Conservation (phyloP, 805 yeast genomes). For the Lipomyces japonicus region DNA sequence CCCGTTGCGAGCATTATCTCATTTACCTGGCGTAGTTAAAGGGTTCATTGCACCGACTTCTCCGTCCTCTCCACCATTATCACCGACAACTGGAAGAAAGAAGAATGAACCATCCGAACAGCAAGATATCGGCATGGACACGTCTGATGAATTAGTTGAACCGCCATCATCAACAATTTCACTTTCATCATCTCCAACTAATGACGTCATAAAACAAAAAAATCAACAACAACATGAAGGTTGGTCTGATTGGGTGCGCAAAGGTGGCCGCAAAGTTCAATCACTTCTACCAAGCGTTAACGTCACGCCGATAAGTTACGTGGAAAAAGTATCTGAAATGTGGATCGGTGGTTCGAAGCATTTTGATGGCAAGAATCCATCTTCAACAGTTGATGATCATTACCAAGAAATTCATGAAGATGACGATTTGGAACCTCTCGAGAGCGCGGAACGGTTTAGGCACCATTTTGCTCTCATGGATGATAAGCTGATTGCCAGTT, state of each 20-base stretch:
- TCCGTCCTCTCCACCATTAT: neutral
- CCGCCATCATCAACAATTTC: neutral
- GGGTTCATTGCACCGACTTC: neutral
- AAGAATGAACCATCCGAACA: neutral
- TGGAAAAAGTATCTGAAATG: conserved; percentile 43
- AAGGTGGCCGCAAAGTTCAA: conserved; percentile 26
- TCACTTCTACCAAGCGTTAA: conserved; percentile 13
- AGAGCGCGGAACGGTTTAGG: conserved; percentile 57
- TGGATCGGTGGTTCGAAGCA: conserved; percentile 65
- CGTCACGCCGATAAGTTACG: conserved; percentile 17
- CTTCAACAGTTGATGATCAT: conserved; percentile 45
- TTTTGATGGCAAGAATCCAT: conserved; percentile 41
- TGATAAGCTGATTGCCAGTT: conserved; percentile 56
- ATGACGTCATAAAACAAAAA: neutral
- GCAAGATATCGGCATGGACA: conserved; percentile 4
- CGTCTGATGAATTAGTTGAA: conserved; percentile 20
- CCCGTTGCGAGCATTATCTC: conserved; percentile 1
- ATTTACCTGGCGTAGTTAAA: neutral
- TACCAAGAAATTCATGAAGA: conserved; percentile 46
- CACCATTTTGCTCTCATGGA: conserved; percentile 61
- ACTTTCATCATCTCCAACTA: conserved; percentile 2
- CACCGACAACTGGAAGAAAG: neutral
- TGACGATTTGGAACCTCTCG: conserved; percentile 20
- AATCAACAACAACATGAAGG: conserved; percentile 10
- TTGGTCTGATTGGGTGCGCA: conserved; percentile 31